These are phyloP conservation scores for Setomelanomma holmii DNA, from an alignment of 2,329 filamentous ascomycete genomes.

Conservation along the genomic window DNA sequence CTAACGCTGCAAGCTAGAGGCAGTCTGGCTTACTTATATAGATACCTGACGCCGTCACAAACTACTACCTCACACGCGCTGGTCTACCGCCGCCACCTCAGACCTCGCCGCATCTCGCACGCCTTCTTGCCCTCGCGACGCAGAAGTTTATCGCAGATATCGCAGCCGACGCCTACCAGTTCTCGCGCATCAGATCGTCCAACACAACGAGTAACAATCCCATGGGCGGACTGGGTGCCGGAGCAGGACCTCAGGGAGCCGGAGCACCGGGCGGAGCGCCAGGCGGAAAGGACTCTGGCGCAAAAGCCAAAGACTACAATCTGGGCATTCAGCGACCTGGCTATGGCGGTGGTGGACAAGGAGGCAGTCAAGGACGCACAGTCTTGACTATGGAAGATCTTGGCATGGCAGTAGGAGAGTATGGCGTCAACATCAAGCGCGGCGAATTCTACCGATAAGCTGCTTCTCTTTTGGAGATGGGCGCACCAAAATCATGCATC, in stretches of 20 bases:
- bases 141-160: slow-evolving; percentile 99
- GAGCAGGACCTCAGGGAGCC: slow-evolving; percentile 69
- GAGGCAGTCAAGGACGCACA: slow-evolving; percentile 86
- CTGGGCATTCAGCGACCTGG: slow-evolving; percentile 59
- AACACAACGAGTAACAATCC: slow-evolving; percentile 90
- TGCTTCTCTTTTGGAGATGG: not conserved
- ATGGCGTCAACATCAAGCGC: slow-evolving; percentile 95
- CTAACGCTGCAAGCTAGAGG: slow-evolving; percentile 1
- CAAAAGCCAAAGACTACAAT: slow-evolving; percentile 56
- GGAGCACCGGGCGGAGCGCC: slow-evolving; percentile 63
- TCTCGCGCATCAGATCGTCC: slow-evolving; percentile 92
- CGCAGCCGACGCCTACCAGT: slow-evolving; percentile 96
- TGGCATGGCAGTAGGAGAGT: slow-evolving; percentile 97
- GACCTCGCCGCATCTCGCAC: slow-evolving; percentile 87
- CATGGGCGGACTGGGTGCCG: slow-evolving; percentile 77
- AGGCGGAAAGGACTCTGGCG: slow-evolving; percentile 51
- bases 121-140: slow-evolving; percentile 93
- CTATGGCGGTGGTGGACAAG: slow-evolving; percentile 82
- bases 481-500: slow-evolving; percentile 23
- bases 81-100: slow-evolving; percentile 92
- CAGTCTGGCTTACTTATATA: slow-evolving; percentile 48
- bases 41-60: slow-evolving; percentile 97
- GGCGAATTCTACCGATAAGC: slow-evolving; percentile 91
- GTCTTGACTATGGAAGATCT: slow-evolving; percentile 98
- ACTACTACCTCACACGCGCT: slow-evolving; percentile 96